These are phyloP conservation scores for Hemileccinum impolitum DNA, from an alignment of 768 basidiomycete genomes.

Conservation along the genomic window DNA sequence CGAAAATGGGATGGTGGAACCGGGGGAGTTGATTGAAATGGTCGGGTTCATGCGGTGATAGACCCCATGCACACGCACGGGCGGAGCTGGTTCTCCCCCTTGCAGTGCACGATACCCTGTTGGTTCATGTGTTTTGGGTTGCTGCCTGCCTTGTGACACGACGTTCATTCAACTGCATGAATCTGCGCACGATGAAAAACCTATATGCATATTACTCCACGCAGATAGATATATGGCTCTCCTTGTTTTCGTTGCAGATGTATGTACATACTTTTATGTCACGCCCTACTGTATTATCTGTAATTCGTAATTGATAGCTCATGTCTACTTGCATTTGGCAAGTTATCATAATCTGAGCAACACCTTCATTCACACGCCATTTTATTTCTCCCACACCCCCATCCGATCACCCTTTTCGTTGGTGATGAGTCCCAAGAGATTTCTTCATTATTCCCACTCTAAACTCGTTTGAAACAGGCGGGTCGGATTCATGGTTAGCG, in stretches of 20 bases:
- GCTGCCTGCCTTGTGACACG: neutral
- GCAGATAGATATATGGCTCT: neutral
- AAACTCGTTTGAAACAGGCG: too few relatives aligned
- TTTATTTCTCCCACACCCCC: too few relatives aligned
- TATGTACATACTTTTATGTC: too few relatives aligned
- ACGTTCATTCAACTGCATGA: neutral
- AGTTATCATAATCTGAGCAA: too few relatives aligned
- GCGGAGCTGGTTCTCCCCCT: neutral
- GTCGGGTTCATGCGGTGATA: constrained; percentile 23
- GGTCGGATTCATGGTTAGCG: too few relatives aligned
- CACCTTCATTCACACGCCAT: too few relatives aligned
- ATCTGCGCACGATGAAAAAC: neutral
- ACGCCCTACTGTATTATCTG: too few relatives aligned
- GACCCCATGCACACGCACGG: neutral
- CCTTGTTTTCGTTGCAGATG: neutral
- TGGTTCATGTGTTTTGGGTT: neutral
- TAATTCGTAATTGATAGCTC: too few relatives aligned
- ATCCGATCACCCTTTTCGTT: too few relatives aligned
- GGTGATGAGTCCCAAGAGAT: too few relatives aligned
- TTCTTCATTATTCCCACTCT: too few relatives aligned
- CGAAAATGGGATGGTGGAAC: constrained; percentile 2
- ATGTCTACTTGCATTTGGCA: too few relatives aligned
- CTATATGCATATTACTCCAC: neutral
- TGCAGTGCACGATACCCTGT: neutral
- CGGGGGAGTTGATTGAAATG: constrained; percentile 28